Evolutionary conservation across 2,329 filamentous ascomycete genomes (phyloP).

Genomic region (Penicillium olsonii): DNA sequence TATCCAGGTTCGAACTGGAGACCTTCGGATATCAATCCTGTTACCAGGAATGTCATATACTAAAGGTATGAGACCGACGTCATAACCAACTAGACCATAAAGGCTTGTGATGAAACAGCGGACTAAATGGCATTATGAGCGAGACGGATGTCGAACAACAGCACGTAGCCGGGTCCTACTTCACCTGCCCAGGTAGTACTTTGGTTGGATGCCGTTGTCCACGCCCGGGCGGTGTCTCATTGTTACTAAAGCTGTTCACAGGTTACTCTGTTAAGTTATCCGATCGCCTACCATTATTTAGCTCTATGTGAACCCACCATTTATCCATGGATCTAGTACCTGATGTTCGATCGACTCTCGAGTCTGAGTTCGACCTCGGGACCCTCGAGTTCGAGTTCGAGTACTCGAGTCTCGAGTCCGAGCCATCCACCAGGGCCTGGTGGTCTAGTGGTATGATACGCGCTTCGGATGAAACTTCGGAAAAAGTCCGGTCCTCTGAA

Average conservation of each 20-base stretch:
- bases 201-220: too few species aligned
- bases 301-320: too few species aligned
- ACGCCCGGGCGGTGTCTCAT: too few species aligned
- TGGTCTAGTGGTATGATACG: neutral
- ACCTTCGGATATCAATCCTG: constrained; percentile 10
- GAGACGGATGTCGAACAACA: too few species aligned
- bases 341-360: neutral
- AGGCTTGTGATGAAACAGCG: constrained; percentile 6
- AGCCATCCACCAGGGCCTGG: neutral
- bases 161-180: too few species aligned
- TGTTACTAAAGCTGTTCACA: too few species aligned
- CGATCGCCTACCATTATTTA: too few species aligned
- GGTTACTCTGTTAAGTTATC: too few species aligned
- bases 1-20: constrained; percentile 12
- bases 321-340: too few species aligned
- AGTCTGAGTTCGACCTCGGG: too few species aligned
- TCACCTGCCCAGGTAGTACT: too few species aligned
- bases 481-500: neutral
- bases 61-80: constrained; percentile 8
- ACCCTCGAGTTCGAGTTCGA: neutral
- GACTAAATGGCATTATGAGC: too few species aligned
- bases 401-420: neutral
- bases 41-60: constrained; percentile 7
- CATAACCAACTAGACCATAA: constrained; percentile 12
- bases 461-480: neutral